A percentile compares a stretch with the other conserved stretches of the same genome.
phyloP scores from a whole-genome alignment of 106 monocot genomes.

The Phalaenopsis aphrodite region DNA sequence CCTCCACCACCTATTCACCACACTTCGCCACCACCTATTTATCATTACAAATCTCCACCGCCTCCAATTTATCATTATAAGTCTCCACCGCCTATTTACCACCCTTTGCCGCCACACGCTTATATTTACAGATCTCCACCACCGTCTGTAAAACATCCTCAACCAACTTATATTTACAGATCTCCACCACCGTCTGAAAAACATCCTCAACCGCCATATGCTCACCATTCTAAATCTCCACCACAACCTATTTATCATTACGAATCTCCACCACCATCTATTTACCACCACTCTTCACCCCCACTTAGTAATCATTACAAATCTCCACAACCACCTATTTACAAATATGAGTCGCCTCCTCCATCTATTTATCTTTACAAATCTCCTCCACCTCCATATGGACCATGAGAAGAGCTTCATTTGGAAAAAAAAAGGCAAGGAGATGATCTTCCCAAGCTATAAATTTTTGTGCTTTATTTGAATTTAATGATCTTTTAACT shows the following conservation, averaged over 20 bases:
- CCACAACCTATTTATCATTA: slow-evolving; percentile 2
- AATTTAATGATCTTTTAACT: not conserved
- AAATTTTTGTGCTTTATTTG: not conserved
- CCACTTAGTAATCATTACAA: not conserved
- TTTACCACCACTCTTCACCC: not conserved
- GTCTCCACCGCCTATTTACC: too few relatives aligned
- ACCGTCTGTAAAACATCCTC: too few relatives aligned
- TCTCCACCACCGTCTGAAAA: too few relatives aligned
- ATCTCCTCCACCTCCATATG: not conserved
- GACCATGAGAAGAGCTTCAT: not conserved
- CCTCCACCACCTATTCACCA: too few relatives aligned
- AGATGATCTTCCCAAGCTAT: not conserved
- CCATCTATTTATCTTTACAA: not conserved
- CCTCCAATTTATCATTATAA: too few relatives aligned
- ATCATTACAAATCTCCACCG: too few relatives aligned
- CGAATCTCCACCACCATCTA: not conserved
- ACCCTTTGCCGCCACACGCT: too few relatives aligned
- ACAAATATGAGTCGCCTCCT: not conserved
- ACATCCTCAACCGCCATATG: too few relatives aligned
- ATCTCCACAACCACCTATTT: not conserved
- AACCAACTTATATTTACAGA: too few relatives aligned
- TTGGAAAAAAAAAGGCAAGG: not conserved
- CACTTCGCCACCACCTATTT: too few relatives aligned
- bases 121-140: too few relatives aligned
- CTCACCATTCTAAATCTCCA: too few relatives aligned